phyloP scores from a whole-genome alignment of 768 basidiomycete genomes.

The Tricholomella constricta region DNA sequence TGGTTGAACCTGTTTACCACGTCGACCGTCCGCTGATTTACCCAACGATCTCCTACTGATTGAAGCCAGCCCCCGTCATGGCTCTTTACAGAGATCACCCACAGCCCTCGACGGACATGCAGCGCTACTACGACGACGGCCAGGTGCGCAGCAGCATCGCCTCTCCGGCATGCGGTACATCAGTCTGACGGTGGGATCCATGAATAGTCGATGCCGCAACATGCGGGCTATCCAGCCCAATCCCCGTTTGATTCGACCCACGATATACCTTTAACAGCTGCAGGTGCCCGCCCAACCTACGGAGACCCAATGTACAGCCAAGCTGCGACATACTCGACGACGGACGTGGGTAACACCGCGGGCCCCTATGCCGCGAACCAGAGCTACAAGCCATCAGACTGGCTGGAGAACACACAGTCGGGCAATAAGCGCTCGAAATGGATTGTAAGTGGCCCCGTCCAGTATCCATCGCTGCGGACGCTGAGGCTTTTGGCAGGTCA shows the following conservation, averaged over 20 bases:
- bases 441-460: constrained; percentile 17
- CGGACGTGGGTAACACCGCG: constrained; percentile 10
- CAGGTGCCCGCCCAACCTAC: constrained; percentile 7
- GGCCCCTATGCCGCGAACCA: constrained; percentile 10
- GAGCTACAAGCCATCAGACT: constrained; percentile 18
- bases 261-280: constrained; percentile 18
- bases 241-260: constrained; percentile 19
- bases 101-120: constrained; percentile 16
- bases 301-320: constrained; percentile 21
- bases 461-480: neutral
- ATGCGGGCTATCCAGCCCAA: constrained; percentile 14
- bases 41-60: neutral
- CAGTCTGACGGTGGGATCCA: neutral
- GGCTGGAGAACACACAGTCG: constrained; percentile 16
- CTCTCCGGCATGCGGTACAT: neutral
- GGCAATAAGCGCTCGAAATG: constrained; percentile 22
- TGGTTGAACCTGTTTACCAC: neutral
- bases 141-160: constrained; percentile 12
- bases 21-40: neutral
- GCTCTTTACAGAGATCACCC: constrained; percentile 21
- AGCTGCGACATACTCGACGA: constrained; percentile 15
- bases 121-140: constrained; percentile 17
- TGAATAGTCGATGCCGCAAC: constrained; percentile 5
- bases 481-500: constrained; percentile 38
- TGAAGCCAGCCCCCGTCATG: constrained; percentile 3